phyloP scores from a whole-genome alignment of 805 yeast genomes.

The Komagataella pseudopastoris region DNA sequence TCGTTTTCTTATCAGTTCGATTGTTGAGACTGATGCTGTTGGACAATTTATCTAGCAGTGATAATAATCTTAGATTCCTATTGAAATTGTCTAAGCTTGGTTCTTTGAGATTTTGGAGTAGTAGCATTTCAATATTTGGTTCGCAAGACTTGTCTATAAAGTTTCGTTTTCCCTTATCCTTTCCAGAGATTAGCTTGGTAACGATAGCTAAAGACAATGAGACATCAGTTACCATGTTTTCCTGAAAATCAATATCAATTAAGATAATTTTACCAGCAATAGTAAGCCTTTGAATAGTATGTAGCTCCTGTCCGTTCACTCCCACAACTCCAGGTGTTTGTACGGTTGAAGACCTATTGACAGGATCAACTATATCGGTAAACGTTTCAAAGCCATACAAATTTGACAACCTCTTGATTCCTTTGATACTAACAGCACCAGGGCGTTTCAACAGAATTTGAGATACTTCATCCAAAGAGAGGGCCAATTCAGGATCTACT shows the following conservation, averaged over 20 bases:
- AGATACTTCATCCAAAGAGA: slow-evolving; percentile 17
- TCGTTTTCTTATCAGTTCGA: background rate
- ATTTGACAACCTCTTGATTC: slow-evolving; percentile 19
- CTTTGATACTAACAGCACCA: slow-evolving; percentile 18
- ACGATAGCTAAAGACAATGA: slow-evolving; percentile 18
- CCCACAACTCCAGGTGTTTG: background rate
- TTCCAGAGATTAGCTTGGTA: slow-evolving; percentile 9
- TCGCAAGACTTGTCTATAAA: slow-evolving; percentile 3
- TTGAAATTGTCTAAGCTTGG: slow-evolving; percentile 18
- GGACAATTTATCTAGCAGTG: slow-evolving; percentile 18
- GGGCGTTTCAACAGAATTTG: slow-evolving; percentile 21
- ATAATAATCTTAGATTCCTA: slow-evolving; percentile 16
- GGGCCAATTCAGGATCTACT: slow-evolving; percentile 19
- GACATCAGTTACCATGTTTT: slow-evolving; percentile 12
- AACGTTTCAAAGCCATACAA: slow-evolving; percentile 25
- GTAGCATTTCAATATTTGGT: slow-evolving; percentile 13
- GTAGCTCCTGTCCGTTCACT: background rate
- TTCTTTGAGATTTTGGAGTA: slow-evolving; percentile 14
- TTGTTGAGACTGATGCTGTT: background rate
- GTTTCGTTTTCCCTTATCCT: background rate
- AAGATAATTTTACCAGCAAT: slow-evolving; percentile 21
- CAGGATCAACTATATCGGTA: slow-evolving; percentile 8
- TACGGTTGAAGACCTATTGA: background rate
- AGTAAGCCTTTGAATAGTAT: slow-evolving; percentile 17
- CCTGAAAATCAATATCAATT: slow-evolving; percentile 22